A percentile compares a stretch with the other conserved stretches of the same genome.
Conservation (phyloP, 129 eudicot species). For the Gnaphalium uliginosum region DNA sequence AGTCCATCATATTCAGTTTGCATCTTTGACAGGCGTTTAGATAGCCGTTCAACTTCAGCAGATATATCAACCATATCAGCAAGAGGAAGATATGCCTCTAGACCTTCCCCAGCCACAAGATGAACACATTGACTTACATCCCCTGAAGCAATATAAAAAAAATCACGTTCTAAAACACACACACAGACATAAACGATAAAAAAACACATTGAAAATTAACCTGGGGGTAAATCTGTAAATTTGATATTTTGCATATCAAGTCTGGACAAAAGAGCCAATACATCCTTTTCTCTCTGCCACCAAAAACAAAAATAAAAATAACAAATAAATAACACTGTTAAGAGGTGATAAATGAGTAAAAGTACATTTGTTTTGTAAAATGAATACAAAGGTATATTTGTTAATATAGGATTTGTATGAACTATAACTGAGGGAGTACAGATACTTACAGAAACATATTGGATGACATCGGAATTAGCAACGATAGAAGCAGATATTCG, state of each 20-base stretch:
- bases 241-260: slow-evolving; percentile 64
- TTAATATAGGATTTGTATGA: neutral
- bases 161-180: neutral
- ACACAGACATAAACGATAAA: neutral
- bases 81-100: slow-evolving; percentile 98
- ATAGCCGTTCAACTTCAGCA: slow-evolving; percentile 75
- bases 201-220: slow-evolving; percentile 26
- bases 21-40: slow-evolving; percentile 87
- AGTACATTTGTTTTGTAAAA: neutral
- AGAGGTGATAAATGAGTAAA: neutral
- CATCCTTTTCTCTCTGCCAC: slow-evolving; percentile 83
- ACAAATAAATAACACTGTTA: no score
- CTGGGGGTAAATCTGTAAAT: slow-evolving; percentile 75
- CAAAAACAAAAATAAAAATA: no score
- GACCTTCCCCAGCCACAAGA: slow-evolving; percentile 95
- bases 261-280: slow-evolving; percentile 92
- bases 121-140: slow-evolving; percentile 88
- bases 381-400: neutral
- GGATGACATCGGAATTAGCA: slow-evolving; percentile 79
- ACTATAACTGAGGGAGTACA: neutral
- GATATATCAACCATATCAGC: slow-evolving; percentile 96
- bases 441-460: slow-evolving; percentile 76
- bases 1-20: slow-evolving; percentile 82
- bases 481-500: slow-evolving; percentile 93
- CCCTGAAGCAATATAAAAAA: slow-evolving; percentile 39